Percentiles rank a stretch among this genome's conserved stretches.
Evolutionary conservation across 225 moss, liverwort and hornwort species (phyloP).

Genomic region (Rhytidiadelphus loreus): DNA sequence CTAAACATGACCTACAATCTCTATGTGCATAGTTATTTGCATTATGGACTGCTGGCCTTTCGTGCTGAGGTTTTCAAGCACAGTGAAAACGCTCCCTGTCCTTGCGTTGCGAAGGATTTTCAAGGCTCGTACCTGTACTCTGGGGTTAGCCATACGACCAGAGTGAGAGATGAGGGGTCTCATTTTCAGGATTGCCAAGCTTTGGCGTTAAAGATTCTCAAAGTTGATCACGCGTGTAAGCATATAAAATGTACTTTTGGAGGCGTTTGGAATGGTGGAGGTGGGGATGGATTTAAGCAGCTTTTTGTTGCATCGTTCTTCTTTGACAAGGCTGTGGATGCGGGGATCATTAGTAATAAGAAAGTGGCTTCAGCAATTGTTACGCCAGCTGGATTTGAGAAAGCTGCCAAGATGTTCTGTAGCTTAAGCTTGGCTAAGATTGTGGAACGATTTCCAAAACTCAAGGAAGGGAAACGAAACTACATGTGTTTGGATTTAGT

Average conservation of each 20-base stretch:
- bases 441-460: conserved; percentile 24
- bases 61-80: conserved; percentile 65
- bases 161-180: conserved; percentile 24
- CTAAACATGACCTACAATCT: conserved; percentile 52
- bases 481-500: conserved; percentile 78
- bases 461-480: conserved; percentile 45
- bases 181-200: conserved; percentile 37
- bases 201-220: conserved; percentile 38
- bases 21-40: conserved; percentile 75
- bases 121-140: conserved; percentile 45
- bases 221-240: conserved; percentile 37
- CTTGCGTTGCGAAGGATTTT: conserved; percentile 50
- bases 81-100: conserved; percentile 18
- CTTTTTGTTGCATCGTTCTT: conserved; percentile 83
- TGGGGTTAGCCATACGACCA: conserved; percentile 15
- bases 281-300: conserved; percentile 55
- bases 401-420: conserved; percentile 56
- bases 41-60: conserved; percentile 65
- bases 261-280: conserved; percentile 82
- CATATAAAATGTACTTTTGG: conserved; percentile 74
- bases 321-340: conserved; percentile 74
- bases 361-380: conserved; percentile 35
- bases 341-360: conserved; percentile 39
- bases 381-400: conserved; percentile 51
- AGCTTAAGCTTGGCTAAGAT: conserved; percentile 44